Evolutionary conservation across 208 protist species (phyloP).

Genomic region (Trichomonas gallinae): DNA sequence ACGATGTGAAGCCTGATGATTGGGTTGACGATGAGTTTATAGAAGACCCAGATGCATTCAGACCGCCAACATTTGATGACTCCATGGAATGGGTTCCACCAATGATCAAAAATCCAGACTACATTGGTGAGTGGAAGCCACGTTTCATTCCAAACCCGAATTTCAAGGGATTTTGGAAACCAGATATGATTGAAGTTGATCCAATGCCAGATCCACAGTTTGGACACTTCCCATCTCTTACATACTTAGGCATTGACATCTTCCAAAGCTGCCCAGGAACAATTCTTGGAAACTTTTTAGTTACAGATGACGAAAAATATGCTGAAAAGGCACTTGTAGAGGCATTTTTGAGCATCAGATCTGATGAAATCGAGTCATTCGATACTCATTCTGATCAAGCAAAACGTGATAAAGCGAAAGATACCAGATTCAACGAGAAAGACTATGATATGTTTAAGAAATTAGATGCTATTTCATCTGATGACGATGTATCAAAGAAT

Average conservation of each 20-base stretch:
- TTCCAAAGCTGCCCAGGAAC: background rate
- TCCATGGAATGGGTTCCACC: background rate
- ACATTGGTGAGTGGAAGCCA: background rate
- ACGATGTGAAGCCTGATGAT: background rate
- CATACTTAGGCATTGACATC: background rate
- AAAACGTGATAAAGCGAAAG: background rate
- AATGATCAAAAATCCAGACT: constrained; percentile 11
- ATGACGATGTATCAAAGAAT: background rate
- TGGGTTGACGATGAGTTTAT: background rate
- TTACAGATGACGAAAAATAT: background rate
- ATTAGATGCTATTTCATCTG: background rate
- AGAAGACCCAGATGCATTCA: background rate
- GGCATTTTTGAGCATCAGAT: background rate
- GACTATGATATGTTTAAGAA: background rate
- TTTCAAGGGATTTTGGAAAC: background rate
- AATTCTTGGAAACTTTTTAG: background rate
- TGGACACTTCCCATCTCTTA: background rate
- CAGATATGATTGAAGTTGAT: background rate
- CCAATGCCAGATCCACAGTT: background rate
- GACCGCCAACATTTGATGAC: background rate
- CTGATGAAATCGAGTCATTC: background rate
- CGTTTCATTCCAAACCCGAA: background rate
- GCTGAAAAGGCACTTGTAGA: background rate
- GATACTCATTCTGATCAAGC: background rate
- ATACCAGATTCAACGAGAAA: background rate